Conservation (phyloP, 2,329 filamentous ascomycete species). For the Aspergillus felis region DNA sequence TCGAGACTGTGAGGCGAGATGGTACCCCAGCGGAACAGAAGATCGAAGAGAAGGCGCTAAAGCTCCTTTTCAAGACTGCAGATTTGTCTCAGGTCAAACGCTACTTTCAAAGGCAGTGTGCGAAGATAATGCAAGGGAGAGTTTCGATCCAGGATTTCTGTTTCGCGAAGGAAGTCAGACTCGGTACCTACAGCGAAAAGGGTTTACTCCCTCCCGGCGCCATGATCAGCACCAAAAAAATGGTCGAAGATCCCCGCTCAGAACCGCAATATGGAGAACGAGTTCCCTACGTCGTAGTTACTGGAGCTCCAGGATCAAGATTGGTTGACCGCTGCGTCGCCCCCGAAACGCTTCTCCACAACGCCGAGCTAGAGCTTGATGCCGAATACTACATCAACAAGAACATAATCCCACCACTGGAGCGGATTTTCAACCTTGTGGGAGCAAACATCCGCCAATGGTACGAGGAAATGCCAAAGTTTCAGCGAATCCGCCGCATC, state of each 20-base stretch:
- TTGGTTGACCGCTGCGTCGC: slow-evolving; percentile 87
- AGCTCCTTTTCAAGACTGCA: slow-evolving; percentile 81
- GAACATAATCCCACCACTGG: slow-evolving; percentile 89
- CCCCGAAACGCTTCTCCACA: slow-evolving; percentile 74
- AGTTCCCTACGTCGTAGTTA: slow-evolving; percentile 89
- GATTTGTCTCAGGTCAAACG: slow-evolving; percentile 84
- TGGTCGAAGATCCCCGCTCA: slow-evolving; percentile 78
- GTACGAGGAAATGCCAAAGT: slow-evolving; percentile 96
- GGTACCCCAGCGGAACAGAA: slow-evolving; percentile 94
- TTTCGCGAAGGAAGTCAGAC: slow-evolving; percentile 85
- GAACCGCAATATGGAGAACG: slow-evolving; percentile 95
- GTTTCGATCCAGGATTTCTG: slow-evolving; percentile 94
- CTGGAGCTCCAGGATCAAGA: slow-evolving; percentile 78
- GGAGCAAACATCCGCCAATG: slow-evolving; percentile 85
- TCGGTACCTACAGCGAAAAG: slow-evolving; percentile 82
- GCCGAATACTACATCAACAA: slow-evolving; percentile 96
- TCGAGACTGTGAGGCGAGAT: slow-evolving; percentile 92
- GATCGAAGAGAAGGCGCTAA: slow-evolving; percentile 88
- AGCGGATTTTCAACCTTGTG: slow-evolving; percentile 94
- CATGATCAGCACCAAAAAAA: slow-evolving; percentile 77
- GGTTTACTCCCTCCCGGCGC: slow-evolving; percentile 81
- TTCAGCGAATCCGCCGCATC: slow-evolving; percentile 69
- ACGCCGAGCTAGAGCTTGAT: slow-evolving; percentile 76
- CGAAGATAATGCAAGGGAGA: slow-evolving; percentile 84
- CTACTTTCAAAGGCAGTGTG: slow-evolving; percentile 87